phyloP scores from a whole-genome alignment of 1,139 yeast species.

The Geotrichum citri-aurantii region DNA sequence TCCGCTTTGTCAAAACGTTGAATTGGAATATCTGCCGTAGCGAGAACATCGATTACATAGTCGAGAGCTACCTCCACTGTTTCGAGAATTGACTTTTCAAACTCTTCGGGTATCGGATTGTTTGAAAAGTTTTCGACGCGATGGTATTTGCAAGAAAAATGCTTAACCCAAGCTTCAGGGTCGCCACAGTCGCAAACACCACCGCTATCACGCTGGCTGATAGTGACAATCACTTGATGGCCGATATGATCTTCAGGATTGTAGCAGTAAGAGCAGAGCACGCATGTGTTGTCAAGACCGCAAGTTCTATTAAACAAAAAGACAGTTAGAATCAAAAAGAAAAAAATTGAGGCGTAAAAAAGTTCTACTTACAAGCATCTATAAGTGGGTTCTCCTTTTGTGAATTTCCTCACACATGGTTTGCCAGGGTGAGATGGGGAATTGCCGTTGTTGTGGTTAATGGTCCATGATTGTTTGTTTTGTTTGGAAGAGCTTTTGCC shows the following conservation, averaged over 20 bases:
- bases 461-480: slow-evolving; percentile 22
- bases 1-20: slow-evolving; percentile 28
- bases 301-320: slow-evolving; percentile 46
- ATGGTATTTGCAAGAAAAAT: slow-evolving; percentile 48
- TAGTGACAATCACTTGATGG: slow-evolving; percentile 68
- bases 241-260: slow-evolving; percentile 64
- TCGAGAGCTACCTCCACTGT: slow-evolving; percentile 60
- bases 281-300: slow-evolving; percentile 81
- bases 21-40: slow-evolving; percentile 41
- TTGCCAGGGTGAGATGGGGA: slow-evolving; percentile 51
- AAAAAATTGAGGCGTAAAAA: not conserved
- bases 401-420: slow-evolving; percentile 72
- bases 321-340: not conserved
- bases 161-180: slow-evolving; percentile 63
- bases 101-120: slow-evolving; percentile 30
- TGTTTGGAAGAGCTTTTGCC: not conserved
- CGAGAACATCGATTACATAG: slow-evolving; percentile 67
- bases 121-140: slow-evolving; percentile 25
- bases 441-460: slow-evolving; percentile 23
- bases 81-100: slow-evolving; percentile 26
- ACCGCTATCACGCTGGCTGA: slow-evolving; percentile 76
- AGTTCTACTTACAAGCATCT: slow-evolving; percentile 47
- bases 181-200: slow-evolving; percentile 98
- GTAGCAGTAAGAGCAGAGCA: slow-evolving; percentile 74
- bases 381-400: slow-evolving; percentile 82